These are phyloP conservation scores for Backusella psychrophila DNA, from an alignment of 192 early-diverging fungal genomes.

Conservation along the genomic window DNA sequence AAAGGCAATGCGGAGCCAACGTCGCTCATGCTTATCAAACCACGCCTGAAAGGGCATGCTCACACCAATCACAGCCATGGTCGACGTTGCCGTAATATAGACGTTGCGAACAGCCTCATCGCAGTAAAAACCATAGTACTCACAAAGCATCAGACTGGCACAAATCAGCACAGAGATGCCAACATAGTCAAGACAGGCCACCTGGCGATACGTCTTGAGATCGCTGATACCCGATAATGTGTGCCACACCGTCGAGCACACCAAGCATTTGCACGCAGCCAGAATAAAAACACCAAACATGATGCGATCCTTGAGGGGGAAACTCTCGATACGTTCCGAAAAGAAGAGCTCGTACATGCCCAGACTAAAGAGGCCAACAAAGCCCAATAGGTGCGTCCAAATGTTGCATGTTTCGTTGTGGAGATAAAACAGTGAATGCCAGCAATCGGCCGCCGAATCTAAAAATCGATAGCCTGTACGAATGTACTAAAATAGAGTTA, in stretches of 20 bases:
- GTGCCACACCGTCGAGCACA: constrained; percentile 60
- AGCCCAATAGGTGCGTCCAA: constrained; percentile 63
- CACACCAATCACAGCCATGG: constrained; percentile 49
- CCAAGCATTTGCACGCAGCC: constrained; percentile 57
- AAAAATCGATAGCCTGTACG: constrained; percentile 55
- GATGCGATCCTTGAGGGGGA: constrained; percentile 44
- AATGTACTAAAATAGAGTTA: constrained; percentile 25
- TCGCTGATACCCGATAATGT: constrained; percentile 54
- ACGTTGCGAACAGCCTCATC: constrained; percentile 38
- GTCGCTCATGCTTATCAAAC: constrained; percentile 44
- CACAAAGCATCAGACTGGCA: constrained; percentile 51
- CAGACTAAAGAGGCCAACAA: constrained; percentile 55
- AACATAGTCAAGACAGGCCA: constrained; percentile 60
- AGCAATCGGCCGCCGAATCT: constrained; percentile 51
- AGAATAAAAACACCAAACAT: constrained; percentile 57
- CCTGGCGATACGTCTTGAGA: constrained; percentile 42
- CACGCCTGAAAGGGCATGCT: constrained; percentile 47
- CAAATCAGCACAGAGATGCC: constrained; percentile 61
- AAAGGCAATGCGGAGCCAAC: constrained; percentile 50
- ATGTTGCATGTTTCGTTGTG: constrained; percentile 74
- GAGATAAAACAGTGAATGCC: constrained; percentile 57
- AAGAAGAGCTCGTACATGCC: constrained; percentile 51
- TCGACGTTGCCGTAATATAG: constrained; percentile 47
- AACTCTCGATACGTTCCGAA: constrained; percentile 5
- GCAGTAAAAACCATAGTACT: constrained; percentile 65